These are phyloP conservation scores for Hyphopichia buzzinii DNA, from an alignment of 1,139 yeast genomes.

Conservation along the genomic window DNA sequence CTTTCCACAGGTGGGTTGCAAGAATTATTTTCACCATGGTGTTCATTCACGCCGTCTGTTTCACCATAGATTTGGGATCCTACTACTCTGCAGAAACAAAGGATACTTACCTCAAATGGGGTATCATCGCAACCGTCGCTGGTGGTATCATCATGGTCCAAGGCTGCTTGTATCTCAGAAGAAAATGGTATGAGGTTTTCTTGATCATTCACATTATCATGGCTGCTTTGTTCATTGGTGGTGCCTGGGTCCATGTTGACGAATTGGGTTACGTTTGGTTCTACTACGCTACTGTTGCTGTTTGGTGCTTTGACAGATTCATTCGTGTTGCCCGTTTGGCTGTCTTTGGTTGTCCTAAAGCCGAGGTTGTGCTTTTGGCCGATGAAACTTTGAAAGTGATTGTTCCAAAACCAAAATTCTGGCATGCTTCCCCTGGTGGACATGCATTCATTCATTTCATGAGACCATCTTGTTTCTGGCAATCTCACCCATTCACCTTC, in stretches of 20 bases:
- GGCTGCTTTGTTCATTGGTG: constrained; percentile 41
- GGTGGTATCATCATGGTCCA: constrained; percentile 33
- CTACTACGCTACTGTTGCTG: constrained; percentile 37
- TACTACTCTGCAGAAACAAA: constrained; percentile 14
- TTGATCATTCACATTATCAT: constrained; percentile 37
- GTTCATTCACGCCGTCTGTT: constrained; percentile 40
- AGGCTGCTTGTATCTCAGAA: constrained; percentile 39
- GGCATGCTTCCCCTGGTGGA: constrained; percentile 48
- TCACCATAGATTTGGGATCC: constrained; percentile 18
- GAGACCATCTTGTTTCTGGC: constrained; percentile 37
- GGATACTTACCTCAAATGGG: constrained; percentile 27
- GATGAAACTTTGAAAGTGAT: constrained; percentile 41
- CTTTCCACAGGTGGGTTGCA: constrained; percentile 40
- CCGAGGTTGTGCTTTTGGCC: constrained; percentile 30
- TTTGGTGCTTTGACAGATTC: constrained; percentile 45
- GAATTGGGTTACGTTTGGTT: constrained; percentile 40
- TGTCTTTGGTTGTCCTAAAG: constrained; percentile 39
- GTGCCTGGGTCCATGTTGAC: constrained; percentile 42
- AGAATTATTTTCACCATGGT: constrained; percentile 28
- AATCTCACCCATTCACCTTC: constrained; percentile 44
- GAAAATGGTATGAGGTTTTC: constrained; percentile 44
- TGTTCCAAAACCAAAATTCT: constrained; percentile 39
- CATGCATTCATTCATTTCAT: constrained; percentile 51
- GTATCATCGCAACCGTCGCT: constrained; percentile 26
- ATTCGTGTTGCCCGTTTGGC: constrained; percentile 34